Percentiles rank a stretch among this genome's conserved stretches.
These are phyloP conservation scores for Collariella sp. DNA, from an alignment of 495 filamentous ascomycete genomes.

Conservation along the genomic window DNA sequence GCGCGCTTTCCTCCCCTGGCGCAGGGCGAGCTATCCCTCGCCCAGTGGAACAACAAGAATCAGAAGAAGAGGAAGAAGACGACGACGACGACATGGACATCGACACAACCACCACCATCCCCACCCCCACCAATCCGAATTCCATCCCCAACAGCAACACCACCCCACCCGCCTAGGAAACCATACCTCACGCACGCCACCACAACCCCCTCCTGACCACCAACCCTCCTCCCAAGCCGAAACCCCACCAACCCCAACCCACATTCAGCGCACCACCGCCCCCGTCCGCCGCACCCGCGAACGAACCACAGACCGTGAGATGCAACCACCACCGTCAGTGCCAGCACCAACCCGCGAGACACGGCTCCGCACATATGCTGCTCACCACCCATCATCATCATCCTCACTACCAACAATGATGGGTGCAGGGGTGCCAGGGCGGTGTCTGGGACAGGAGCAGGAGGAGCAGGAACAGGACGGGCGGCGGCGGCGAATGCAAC, in stretches of 20 bases:
- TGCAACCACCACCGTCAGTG: background rate
- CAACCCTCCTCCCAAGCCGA: background rate
- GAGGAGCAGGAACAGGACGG: background rate
- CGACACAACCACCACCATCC: constrained; percentile 1
- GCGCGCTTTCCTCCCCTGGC: background rate
- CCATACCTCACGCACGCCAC: background rate
- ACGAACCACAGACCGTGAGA: background rate
- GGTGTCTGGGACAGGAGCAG: background rate
- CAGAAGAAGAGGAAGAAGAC: constrained; percentile 17
- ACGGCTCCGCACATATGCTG: background rate
- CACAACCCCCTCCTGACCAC: background rate
- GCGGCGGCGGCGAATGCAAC: constrained; percentile 4
- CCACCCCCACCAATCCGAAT: constrained; percentile 6
- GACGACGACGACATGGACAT: constrained; percentile 25
- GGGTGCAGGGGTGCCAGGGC: background rate
- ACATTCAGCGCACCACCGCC: background rate
- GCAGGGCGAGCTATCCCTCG: too few relatives aligned
- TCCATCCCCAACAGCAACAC: background rate
- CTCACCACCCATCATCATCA: background rate
- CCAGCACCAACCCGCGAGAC: background rate
- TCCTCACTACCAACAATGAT: background rate
- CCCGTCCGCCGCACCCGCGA: background rate
- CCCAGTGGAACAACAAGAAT: constrained; percentile 6
- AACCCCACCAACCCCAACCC: constrained; percentile 3
- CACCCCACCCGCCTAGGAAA: background rate